Evolutionary conservation across 495 filamentous ascomycete species (phyloP).

Genomic region (Penicillium alfredii): DNA sequence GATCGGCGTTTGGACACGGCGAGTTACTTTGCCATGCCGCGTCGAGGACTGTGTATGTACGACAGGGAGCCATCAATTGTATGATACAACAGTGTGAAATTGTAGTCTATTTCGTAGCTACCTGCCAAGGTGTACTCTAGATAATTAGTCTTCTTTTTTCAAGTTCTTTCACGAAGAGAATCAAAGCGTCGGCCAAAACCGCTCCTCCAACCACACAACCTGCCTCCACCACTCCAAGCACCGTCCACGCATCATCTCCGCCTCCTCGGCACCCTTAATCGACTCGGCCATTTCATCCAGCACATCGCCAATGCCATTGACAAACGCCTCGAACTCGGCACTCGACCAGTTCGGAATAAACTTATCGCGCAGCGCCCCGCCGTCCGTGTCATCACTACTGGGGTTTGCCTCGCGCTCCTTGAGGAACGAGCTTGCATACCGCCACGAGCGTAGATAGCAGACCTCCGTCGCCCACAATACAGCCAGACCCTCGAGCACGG

Average conservation of each 20-base stretch:
- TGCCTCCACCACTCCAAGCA: constrained; percentile 48
- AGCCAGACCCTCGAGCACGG: constrained; percentile 58
- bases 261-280: constrained; percentile 35
- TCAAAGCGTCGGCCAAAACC: constrained; percentile 41
- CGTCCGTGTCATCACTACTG: too few relatives aligned
- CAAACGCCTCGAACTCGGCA: constrained; percentile 52
- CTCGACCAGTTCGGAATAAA: constrained; percentile 66
- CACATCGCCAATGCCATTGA: constrained; percentile 35
- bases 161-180: not conserved
- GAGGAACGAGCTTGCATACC: constrained; percentile 43
- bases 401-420: too few relatives aligned
- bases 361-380: constrained; percentile 53
- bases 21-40: constrained; percentile 1
- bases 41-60: constrained; percentile 14
- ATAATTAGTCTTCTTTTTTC: not conserved
- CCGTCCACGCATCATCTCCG: constrained; percentile 22
- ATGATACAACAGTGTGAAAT: constrained; percentile 20
- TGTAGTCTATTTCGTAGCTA: not conserved
- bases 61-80: constrained; percentile 10
- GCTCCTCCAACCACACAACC: constrained; percentile 48
- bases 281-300: constrained; percentile 40
- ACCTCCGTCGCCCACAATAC: constrained; percentile 72
- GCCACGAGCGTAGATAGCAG: constrained; percentile 55
- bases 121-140: not conserved
- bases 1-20: constrained; percentile 14